Percentiles rank a stretch among this genome's conserved stretches.
phyloP scores from a whole-genome alignment of 75 land plant species.

The Cupressus sempervirens region DNA sequence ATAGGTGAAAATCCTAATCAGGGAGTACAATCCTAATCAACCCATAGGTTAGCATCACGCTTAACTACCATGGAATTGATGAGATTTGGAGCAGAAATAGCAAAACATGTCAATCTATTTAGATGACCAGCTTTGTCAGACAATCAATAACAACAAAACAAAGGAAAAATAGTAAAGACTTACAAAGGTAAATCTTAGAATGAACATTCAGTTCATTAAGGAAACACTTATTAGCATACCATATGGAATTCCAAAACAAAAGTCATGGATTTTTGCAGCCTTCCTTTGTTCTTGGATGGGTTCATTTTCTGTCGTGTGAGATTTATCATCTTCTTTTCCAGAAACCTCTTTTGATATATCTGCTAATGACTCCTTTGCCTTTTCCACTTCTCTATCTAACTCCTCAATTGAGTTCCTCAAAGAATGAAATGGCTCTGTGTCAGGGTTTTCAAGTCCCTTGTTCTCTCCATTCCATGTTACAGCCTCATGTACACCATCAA shows the following conservation, averaged over 20 bases:
- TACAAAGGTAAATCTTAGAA: neutral
- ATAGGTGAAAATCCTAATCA: neutral
- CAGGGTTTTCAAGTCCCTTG: neutral
- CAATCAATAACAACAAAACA: neutral
- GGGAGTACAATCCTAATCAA: neutral
- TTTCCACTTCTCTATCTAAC: neutral
- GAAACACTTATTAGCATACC: neutral
- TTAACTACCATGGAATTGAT: neutral
- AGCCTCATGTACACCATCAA: neutral
- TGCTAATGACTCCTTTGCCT: constrained; percentile 2
- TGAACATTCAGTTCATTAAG: neutral
- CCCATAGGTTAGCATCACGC: neutral
- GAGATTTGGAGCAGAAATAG: neutral
- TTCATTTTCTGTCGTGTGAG: neutral
- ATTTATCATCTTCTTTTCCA: neutral
- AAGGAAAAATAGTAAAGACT: neutral
- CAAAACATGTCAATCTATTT: neutral
- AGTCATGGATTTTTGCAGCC: constrained; percentile 1
- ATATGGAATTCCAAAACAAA: constrained; percentile 10
- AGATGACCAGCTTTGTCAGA: neutral
- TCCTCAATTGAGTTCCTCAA: constrained; percentile 8
- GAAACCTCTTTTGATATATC: neutral
- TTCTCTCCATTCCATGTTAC: neutral
- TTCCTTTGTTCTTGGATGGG: constrained; percentile 1
- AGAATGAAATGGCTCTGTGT: neutral